Evolutionary conservation across 2,329 filamentous ascomycete species (phyloP).

Genomic region (Neurospora crassa): DNA sequence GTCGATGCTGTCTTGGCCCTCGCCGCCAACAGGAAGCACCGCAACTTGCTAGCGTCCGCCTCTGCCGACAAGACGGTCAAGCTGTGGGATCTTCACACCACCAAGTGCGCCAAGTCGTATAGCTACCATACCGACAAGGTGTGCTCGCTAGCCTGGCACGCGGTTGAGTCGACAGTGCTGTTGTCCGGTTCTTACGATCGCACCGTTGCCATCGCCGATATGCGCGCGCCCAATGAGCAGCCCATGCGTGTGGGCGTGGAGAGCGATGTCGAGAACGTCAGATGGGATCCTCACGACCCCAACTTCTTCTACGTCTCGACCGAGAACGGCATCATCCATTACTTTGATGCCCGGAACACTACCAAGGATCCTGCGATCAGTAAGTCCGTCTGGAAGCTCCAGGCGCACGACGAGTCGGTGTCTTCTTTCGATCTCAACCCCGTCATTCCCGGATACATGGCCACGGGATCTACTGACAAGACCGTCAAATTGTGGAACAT

Average conservation of each 20-base stretch:
- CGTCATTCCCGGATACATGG: conserved; percentile 83
- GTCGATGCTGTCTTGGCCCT: conserved; percentile 89
- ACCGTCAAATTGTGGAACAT: conserved; percentile 97
- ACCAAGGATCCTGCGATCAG: conserved; percentile 63
- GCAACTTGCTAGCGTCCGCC: conserved; percentile 86
- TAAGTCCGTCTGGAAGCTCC: conserved; percentile 87
- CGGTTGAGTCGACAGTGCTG: conserved; percentile 74
- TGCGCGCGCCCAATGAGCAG: conserved; percentile 81
- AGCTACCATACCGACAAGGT: conserved; percentile 95
- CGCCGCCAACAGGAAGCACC: conserved; percentile 84
- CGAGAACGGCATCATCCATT: conserved; percentile 84
- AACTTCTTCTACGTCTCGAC: conserved; percentile 96
- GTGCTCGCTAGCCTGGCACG: conserved; percentile 91
- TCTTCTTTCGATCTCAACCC: conserved; percentile 91
- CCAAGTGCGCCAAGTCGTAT: conserved; percentile 92
- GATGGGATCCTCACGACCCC: conserved; percentile 86
- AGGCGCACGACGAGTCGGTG: conserved; percentile 88
- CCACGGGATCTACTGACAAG: conserved; percentile 87
- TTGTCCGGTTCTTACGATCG: conserved; percentile 92
- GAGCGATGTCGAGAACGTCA: conserved; percentile 85
- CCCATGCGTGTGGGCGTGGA: conserved; percentile 85
- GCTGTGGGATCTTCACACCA: conserved; percentile 90
- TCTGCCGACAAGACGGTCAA: conserved; percentile 97
- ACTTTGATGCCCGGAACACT: conserved; percentile 74
- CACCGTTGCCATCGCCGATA: conserved; percentile 88